Base-by-base conservation (phyloP, 1,284 basidiomycete genomes). In the Vanrija sp. region DNA sequence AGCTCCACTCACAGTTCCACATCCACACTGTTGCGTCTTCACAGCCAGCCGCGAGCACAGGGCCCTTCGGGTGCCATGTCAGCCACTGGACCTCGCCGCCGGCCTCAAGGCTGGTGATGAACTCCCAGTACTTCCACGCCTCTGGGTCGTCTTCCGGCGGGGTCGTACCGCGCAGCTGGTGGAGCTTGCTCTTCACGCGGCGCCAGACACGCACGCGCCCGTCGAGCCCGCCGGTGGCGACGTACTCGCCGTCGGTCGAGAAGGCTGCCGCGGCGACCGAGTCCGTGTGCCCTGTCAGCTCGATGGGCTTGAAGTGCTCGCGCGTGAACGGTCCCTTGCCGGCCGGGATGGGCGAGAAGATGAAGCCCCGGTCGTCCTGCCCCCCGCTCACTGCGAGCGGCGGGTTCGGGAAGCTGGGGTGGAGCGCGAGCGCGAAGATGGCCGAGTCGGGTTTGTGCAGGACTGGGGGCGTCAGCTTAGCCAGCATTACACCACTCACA, bases 171-270 rank as follows among this genome's bases (percentile, higher is more conserved):
- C 40, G 40, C 34, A 34, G 34, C 34, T 34, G 34, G 4, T 8
- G 9, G 5, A 34, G 34, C 19, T 23, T n/a, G 44, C 14, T 26
- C 34, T 49, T 55, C 28, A 91, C 87, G 65, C 89, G 82, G 69
- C 87, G 80, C 95, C 95, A 99, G 55, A 98, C 80, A 58, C 93
- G 83, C 21, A 98, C 87, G 67, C 85, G 87, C 7, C 96, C 95
- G 69, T 99, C 95, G 91, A 99, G 96, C 0, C 95, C 94, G 16
- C 93, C 95, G 0, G 93, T 97, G 12, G 94, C 87, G 55, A 95
- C 82, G 81, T 94, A 82, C 74, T 95, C 87, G 5, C 96, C 95
- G 70, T 97, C 92, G 2, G 80, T 70, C 69, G 85, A 95, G 82
- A 90, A 99, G 23, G 82, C 86, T 1, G 84, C 83, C 48, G 82